Base-by-base conservation (phyloP, 1,139 yeast species). In the Saccharomyces hybrid region DNA sequence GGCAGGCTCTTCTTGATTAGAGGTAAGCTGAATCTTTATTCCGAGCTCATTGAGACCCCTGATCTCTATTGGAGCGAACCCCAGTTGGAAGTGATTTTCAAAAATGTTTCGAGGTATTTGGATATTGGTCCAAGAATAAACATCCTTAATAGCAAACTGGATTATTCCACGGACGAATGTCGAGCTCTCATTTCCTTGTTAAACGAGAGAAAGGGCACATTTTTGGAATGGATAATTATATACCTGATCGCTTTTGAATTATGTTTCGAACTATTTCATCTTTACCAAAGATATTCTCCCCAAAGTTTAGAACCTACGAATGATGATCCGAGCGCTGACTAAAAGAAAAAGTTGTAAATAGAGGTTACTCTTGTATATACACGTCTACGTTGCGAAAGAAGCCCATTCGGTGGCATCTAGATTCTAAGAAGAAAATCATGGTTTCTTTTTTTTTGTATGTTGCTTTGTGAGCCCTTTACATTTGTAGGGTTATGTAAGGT, bases 51-150 rank as follows among this genome's bases (percentile, higher is more conserved):
- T 47, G 97, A 90, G 63, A 88, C 95, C 0, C 97, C 97, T 0
- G 97, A 90, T 68, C 71, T 89, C 49, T 90, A 89, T 70, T 90
- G 97, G 97, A 81, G 89, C 52, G 97, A 89, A 63, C 96, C 97
- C 0, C 81, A 83, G 41, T 74, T 90, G 54, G 97, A 90, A 65
- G 78, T 77, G 54, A 81, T 89, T 16, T 90, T 88, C 69, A 79
- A 83, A 50, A 77, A 81, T 23, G 82, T 88, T 3, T 86, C 95
- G 0, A 78, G 79, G 54, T 81, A 81, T 41, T 74, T 90, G 54
- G 97, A 90, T 65, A 83, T 90, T 28, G 77, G 79, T 38, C 87
- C 93, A 2, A 75, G 97, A 59, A 87, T 90, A 49, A 77, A 83
- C 38, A 88, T 89, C 46, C 73, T 90, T 66, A 90, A 90, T 70